phyloP scores from a whole-genome alignment of 2,329 filamentous ascomycete genomes.

The Tolypocladium ophioglossoides region DNA sequence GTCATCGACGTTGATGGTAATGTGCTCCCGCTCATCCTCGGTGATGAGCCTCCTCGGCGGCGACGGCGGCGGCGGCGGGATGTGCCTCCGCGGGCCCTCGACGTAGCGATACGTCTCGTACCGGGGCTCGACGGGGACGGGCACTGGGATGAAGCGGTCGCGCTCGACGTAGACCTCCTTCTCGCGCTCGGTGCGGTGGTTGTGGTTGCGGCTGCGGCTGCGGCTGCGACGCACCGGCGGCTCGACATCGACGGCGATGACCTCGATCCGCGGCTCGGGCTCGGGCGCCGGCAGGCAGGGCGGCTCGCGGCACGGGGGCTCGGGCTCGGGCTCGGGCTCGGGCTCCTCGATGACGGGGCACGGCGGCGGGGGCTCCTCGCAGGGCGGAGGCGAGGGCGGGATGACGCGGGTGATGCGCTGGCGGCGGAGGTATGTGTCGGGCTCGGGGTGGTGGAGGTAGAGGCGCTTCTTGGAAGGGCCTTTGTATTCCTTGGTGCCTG shows the following conservation, averaged over 20 bases:
- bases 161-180: conserved; percentile 42
- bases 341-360: conserved; percentile 9
- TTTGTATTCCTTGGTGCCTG: conserved; percentile 16
- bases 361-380: conserved; percentile 8
- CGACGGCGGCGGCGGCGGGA: conserved; percentile 16
- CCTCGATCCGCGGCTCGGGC: conserved; percentile 22
- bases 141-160: conserved; percentile 35
- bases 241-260: conserved; percentile 28
- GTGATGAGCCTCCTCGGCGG: conserved; percentile 19
- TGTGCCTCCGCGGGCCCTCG: conserved; percentile 31
- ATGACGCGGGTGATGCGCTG: conserved; percentile 27
- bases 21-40: conserved; percentile 15
- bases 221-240: conserved; percentile 17
- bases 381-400: conserved; percentile 22
- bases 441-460: conserved; percentile 29
- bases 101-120: conserved; percentile 44
- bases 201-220: conserved; percentile 18
- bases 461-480: conserved; percentile 26
- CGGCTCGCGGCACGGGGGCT: conserved; percentile 5
- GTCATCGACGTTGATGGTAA: conserved; percentile 21
- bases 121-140: conserved; percentile 27
- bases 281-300: conserved; percentile 11
- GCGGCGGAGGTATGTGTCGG: conserved; percentile 24
- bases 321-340: conserved; percentile 9
- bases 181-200: conserved; percentile 18